phyloP scores from a whole-genome alignment of 1,284 basidiomycete species.

The Ganoderma multipileum region DNA sequence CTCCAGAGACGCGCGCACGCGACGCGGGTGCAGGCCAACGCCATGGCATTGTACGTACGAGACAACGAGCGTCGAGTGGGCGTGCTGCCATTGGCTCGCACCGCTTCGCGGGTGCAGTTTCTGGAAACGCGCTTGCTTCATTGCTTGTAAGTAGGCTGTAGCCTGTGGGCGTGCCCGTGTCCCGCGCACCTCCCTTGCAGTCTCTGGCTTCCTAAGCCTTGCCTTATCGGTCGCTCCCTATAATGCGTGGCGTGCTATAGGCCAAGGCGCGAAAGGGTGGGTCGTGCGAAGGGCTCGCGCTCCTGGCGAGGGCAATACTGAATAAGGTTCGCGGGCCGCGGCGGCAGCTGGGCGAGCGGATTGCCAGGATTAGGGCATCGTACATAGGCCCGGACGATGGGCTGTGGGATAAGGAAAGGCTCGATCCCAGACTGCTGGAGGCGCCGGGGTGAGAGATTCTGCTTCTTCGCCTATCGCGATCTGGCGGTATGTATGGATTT shows the following conservation, averaged over 20 bases:
- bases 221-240: neutral
- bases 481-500: neutral
- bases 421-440: neutral
- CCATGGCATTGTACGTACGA: constrained; percentile 1
- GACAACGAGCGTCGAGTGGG: neutral
- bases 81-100: neutral
- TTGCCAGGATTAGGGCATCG: neutral
- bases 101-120: neutral
- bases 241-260: neutral
- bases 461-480: neutral
- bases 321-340: constrained; percentile 3
- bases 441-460: neutral
- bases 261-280: neutral
- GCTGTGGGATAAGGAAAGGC: neutral
- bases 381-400: neutral
- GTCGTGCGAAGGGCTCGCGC: neutral
- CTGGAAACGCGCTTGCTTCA: neutral
- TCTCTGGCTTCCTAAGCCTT: neutral
- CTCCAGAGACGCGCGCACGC: neutral
- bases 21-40: neutral
- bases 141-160: neutral
- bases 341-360: neutral
- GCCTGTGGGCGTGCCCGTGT: neutral
- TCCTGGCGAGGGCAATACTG: neutral
- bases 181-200: neutral